Evolutionary conservation across 805 yeast species (phyloP).

Genomic region (Komagataella phaffii): DNA sequence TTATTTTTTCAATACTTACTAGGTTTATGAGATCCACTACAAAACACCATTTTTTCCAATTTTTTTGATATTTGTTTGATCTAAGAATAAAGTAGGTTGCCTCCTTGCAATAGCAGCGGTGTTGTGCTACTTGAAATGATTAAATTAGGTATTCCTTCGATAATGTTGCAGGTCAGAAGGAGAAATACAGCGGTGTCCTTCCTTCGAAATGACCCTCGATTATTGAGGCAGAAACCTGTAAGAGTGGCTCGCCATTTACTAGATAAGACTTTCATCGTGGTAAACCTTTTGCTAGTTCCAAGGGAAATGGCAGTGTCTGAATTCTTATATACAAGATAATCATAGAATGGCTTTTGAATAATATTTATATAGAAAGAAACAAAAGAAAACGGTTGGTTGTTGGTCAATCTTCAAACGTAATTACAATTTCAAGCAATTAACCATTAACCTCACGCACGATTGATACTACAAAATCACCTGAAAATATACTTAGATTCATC

Average conservation of each 20-base stretch:
- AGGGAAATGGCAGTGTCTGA: too few relatives aligned
- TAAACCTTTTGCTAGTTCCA: too few relatives aligned
- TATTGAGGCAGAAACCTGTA: not conserved
- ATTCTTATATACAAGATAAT: too few relatives aligned
- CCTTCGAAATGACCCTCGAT: not conserved
- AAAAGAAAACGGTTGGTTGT: too few relatives aligned
- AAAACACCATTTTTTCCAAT: not conserved
- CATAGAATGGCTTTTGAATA: too few relatives aligned
- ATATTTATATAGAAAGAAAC: too few relatives aligned
- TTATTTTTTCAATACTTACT: not conserved
- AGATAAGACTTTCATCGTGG: not conserved
- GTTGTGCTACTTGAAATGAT: not conserved
- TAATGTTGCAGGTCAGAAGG: not conserved
- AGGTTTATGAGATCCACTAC: not conserved
- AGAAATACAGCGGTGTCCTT: not conserved
- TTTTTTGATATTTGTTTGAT: not conserved
- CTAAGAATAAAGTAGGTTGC: not conserved
- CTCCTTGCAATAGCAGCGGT: not conserved
- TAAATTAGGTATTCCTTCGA: not conserved
- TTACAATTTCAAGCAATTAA: too few relatives aligned
- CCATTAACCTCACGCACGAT: too few relatives aligned
- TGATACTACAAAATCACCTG: too few relatives aligned
- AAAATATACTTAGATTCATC: too few relatives aligned
- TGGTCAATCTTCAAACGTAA: too few relatives aligned
- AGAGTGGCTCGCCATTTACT: not conserved